Base-by-base conservation (phyloP, 306 rosid species). In the Glycyrrhiza uralensis region DNA sequence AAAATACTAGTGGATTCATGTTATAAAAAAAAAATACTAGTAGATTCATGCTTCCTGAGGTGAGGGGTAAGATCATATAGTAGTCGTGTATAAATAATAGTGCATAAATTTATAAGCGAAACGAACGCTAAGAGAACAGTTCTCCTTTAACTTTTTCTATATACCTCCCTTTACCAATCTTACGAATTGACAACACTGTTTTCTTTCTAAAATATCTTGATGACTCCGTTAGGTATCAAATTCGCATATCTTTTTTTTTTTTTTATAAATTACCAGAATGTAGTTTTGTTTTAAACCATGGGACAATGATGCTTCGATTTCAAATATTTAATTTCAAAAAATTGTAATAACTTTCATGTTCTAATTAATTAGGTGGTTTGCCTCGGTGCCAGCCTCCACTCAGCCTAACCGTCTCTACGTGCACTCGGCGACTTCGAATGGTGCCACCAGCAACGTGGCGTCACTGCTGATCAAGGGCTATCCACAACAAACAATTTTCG, bases 331-430 rank as follows among this genome's bases (percentile, higher is more conserved):
- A 28, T 28, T n/a, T 56, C 3, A 28, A 56, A 56, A 4, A 3
- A n/a, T n/a, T n/a, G n/a, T n/a, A n/a, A n/a, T n/a, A n/a, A n/a
- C n/a, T n/a, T n/a, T n/a, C 1, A 28, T 65, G 7, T 52, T 71
- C 2, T n/a, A n/a, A n/a, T n/a, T n/a, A n/a, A n/a, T 10, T 8
- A 92, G 97, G 92, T 93, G 98, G 98, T 93, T 93, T 30, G 90
- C 98, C 6, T 83, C 98, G 0, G 72, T 90, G 33, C 98, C 98
- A 0, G 69, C 92, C 1, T 89, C 98, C 14, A 93, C 97, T 0
- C 98, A 93, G 18, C 98, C 98, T 0, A 93, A 93, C 58, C 88
- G 98, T 0, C 86, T 93, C 0, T 93, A 17, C 59, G 85, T 93
- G n/a, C 97, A 93, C 75, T 93, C 98, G 0, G 96, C 79, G 2